Conservation (phyloP, 345 rosid species). For the Pugionium dolabratum region DNA sequence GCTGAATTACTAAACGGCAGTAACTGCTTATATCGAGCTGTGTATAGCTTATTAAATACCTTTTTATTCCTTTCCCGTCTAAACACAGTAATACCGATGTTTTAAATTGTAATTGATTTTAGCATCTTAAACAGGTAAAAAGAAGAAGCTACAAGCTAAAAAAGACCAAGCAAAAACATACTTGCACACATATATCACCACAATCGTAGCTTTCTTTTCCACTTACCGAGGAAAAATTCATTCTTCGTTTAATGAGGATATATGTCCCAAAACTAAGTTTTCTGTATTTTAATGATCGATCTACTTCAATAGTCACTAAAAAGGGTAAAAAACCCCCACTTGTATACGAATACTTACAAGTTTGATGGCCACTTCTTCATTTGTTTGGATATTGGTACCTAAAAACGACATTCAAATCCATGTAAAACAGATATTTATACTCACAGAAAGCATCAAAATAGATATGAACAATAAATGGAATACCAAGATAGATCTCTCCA, state of each 20-base stretch:
- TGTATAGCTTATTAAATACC: constrained; percentile 6
- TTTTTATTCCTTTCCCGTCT: neutral
- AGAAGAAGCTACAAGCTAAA: constrained; percentile 27
- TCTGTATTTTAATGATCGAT: constrained; percentile 20
- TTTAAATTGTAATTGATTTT: neutral
- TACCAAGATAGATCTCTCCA: constrained; percentile 98
- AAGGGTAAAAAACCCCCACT: neutral
- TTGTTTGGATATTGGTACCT: constrained; percentile 92
- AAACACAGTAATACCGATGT: constrained; percentile 14
- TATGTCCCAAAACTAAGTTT: constrained; percentile 1
- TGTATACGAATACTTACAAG: constrained; percentile 61
- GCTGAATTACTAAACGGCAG: constrained; percentile 2
- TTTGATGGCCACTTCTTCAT: constrained; percentile 97
- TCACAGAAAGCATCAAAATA: neutral
- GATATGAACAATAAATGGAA: neutral
- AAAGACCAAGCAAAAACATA: constrained; percentile 17
- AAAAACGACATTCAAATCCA: constrained; percentile 14
- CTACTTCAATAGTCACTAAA: constrained; percentile 15
- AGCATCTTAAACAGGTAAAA: neutral
- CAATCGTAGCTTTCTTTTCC: constrained; percentile 21
- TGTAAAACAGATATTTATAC: neutral
- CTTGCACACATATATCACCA: constrained; percentile 10
- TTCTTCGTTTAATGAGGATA: constrained; percentile 10
- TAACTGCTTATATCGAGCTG: neutral
- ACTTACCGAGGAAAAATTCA: constrained; percentile 11